Base-by-base conservation (phyloP, 83 land plant species). In the Isoetes engelmannii region DNA sequence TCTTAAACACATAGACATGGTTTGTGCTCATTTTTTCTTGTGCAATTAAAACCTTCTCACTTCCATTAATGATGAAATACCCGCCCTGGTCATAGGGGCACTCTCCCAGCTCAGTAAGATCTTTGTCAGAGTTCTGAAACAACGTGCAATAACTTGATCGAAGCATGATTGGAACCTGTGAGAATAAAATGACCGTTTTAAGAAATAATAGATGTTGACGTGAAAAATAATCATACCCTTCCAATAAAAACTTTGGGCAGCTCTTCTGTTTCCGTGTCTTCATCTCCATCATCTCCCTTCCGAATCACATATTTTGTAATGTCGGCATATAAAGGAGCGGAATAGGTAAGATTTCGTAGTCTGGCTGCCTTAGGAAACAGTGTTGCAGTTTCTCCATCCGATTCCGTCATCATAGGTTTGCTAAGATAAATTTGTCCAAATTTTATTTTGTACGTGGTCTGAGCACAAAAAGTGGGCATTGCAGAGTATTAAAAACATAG, bases 11-110 rank as follows among this genome's bases (percentile, higher is more conserved):
- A 72, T 95, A 95, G 3, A 95, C 99, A 77, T 95, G 99, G 79
- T 95, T 95, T 51, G 99, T 95, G 76, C 99, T 95, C 99, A 95
- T 95, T 75, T 90, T 95, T 74, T 95, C 99, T 65, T 95, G 99
- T 21, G 99, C 99, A 82, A 95, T 95, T 8, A 95, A 71, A 73
- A 95, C 99, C 79, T 95, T 95, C 75, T 95, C 99, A 84, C 99
- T 95, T 12, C 99, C 99, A 82, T 95, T 95, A 47, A 95, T 95
- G 13, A 95, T 88, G 47, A 95, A 95, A 64, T 95, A 95, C 18
- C 99, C 99, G 47, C 99, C 99, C 81, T 95, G 99, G 68, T 95
- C 99, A 72, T 86, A 86, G 3, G 99, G 99, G 73, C 99, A 95
- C 76, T 95, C 99, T 21, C 99, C 99, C 28, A 95, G 91, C 82